Conservation (phyloP, 306 rosid genomes). For the Lathyrus aphaca region DNA sequence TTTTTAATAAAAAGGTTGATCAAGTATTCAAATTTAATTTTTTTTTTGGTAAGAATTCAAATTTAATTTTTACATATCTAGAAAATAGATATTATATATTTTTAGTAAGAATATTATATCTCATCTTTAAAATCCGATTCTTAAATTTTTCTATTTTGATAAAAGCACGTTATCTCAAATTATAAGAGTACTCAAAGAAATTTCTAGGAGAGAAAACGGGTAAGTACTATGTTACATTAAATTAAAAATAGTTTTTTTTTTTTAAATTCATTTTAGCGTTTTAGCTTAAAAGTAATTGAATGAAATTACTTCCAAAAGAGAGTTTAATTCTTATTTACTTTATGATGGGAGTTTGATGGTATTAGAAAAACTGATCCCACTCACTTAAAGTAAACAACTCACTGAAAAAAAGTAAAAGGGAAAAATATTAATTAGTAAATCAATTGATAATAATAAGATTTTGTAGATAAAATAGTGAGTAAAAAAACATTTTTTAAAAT, state of each 20-base stretch:
- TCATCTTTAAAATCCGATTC: slow-evolving; percentile 18
- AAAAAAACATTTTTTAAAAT: too few relatives aligned
- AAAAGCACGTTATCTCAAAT: slow-evolving; percentile 13
- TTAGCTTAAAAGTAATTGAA: slow-evolving; percentile 36
- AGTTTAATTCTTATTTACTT: background rate
- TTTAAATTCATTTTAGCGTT: slow-evolving; percentile 40
- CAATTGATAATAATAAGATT: too few relatives aligned
- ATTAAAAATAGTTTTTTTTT: slow-evolving; percentile 31
- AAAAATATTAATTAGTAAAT: too few relatives aligned
- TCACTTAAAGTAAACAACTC: background rate
- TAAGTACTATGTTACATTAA: slow-evolving; percentile 45
- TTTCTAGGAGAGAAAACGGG: slow-evolving; percentile 52
- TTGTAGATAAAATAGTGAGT: too few relatives aligned
- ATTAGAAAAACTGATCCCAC: background rate
- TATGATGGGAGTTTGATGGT: background rate
- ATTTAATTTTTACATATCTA: background rate
- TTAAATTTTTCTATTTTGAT: slow-evolving; percentile 3
- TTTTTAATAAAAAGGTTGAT: background rate
- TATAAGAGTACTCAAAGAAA: slow-evolving; percentile 47
- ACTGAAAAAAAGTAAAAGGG: background rate
- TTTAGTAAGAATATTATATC: background rate
- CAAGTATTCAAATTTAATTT: background rate
- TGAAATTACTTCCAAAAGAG: slow-evolving; percentile 19
- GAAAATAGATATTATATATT: background rate
- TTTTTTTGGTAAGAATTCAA: background rate